These are phyloP conservation scores for Hevea brasiliensis DNA, from an alignment of 345 rosid species.

Conservation along the genomic window DNA sequence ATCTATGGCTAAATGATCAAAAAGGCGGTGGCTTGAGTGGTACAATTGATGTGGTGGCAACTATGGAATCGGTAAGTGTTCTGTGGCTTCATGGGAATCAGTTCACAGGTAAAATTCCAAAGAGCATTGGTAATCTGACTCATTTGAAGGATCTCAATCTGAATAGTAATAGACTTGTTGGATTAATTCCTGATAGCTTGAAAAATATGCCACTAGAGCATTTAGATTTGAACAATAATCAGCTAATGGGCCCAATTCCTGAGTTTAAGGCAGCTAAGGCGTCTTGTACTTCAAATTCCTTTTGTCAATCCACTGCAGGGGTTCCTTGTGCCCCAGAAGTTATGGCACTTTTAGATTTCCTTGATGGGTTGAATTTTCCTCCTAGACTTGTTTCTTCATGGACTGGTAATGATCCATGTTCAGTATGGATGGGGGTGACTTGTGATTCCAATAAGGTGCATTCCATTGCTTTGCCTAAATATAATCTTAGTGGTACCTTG, in stretches of 20 bases:
- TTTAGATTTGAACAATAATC: constrained; percentile 67
- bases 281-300: constrained; percentile 44
- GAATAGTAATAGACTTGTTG: constrained; percentile 56
- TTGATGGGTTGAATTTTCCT: constrained; percentile 58
- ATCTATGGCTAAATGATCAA: constrained; percentile 68
- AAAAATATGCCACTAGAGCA: constrained; percentile 43
- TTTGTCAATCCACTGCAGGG: constrained; percentile 53
- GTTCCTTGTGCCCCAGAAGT: constrained; percentile 55
- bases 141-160: constrained; percentile 58
- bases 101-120: constrained; percentile 68
- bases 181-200: constrained; percentile 57
- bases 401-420: constrained; percentile 66
- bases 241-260: constrained; percentile 73
- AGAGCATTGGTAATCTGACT: constrained; percentile 50
- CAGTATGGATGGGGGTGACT: constrained; percentile 55
- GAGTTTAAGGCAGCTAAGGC: constrained; percentile 43
- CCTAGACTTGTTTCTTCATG: constrained; percentile 51
- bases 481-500: constrained; percentile 58
- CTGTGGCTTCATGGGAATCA: constrained; percentile 85
- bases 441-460: constrained; percentile 36
- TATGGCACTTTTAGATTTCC: constrained; percentile 62
- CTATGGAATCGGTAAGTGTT: constrained; percentile 44
- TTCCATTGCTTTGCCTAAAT: constrained; percentile 44
- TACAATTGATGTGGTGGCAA: constrained; percentile 53
- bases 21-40: constrained; percentile 52